Conservation (phyloP, 2,329 filamentous ascomycete species). For the Penicillium hordei region DNA sequence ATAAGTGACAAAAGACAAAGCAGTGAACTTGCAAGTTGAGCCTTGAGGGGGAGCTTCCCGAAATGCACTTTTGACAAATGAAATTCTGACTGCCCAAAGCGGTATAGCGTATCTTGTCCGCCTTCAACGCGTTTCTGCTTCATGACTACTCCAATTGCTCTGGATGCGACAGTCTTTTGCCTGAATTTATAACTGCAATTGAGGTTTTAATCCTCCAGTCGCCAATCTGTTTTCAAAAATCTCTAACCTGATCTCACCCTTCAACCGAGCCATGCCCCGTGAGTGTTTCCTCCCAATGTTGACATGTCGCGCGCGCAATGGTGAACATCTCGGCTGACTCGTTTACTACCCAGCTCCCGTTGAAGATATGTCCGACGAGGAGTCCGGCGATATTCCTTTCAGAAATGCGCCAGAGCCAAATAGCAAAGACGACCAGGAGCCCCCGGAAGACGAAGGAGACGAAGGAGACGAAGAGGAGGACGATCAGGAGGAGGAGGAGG, state of each 20-base stretch:
- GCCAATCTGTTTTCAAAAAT: slow-evolving; percentile 36
- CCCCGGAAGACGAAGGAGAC: slow-evolving; percentile 17
- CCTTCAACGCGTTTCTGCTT: slow-evolving; percentile 28
- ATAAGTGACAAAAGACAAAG: slow-evolving; percentile 3
- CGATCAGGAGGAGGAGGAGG: slow-evolving; percentile 31
- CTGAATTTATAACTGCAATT: neutral
- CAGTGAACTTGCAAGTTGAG: slow-evolving; percentile 13
- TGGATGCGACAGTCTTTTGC: neutral
- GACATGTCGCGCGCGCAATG: slow-evolving; percentile 7
- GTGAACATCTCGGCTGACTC: slow-evolving; percentile 15
- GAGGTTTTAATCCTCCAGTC: slow-evolving; percentile 15
- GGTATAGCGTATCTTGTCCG: slow-evolving; percentile 35
- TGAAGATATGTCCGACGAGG: slow-evolving; percentile 38
- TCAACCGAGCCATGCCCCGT: slow-evolving; percentile 42
- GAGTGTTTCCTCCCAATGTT: slow-evolving; percentile 25
- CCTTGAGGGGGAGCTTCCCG: slow-evolving; percentile 34
- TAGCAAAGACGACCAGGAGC: slow-evolving; percentile 13
- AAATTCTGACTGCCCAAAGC: slow-evolving; percentile 38
- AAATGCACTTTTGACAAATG: slow-evolving; percentile 39
- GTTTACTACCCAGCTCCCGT: slow-evolving; percentile 28
- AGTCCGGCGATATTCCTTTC: slow-evolving; percentile 42
- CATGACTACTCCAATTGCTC: slow-evolving; percentile 8
- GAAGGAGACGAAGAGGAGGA: slow-evolving; percentile 23
- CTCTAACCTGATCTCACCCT: slow-evolving; percentile 22
- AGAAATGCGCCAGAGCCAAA: slow-evolving; percentile 30